Evolutionary conservation across 306 rosid genomes (phyloP), one percentile per base, ranked within the genome.

Genomic region (Malus sylvestris): DNA sequence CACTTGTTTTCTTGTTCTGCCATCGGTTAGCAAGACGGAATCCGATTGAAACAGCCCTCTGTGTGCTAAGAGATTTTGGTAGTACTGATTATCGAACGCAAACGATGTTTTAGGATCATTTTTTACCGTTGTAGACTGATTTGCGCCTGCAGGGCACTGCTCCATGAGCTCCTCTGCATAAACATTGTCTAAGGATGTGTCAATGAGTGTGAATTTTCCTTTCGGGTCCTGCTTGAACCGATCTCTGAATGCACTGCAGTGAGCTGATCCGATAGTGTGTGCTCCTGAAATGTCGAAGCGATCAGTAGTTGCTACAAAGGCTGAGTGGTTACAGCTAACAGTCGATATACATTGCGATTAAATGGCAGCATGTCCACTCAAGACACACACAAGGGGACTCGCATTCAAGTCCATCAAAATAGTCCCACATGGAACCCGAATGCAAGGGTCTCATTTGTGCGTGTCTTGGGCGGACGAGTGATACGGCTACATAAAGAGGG

Each of bases 221-320:
- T 76, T 81, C 1, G 90, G 72, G 80, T 87, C 87, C 75, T 81
- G 57, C 71, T 78, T 80, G 81, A 93, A 93, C 2, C 97, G 85
- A 61, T 69, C 88, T 13, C 87, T 88, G 80, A 93, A 90, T 71
- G 98, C 86, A 38, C 73, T 77, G 84, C 98, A 93, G 63, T 91
- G 94, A 61, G 97, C 88, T 42, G 77, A 30, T 77, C 98, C 97
- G 68, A 93, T 87, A 12, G 97, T 93, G 81, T 93, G 97, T 70
- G 97, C 94, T 59, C 97, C 97, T 92, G 85, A 73, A 76, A 44
- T 60, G 62, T 5, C 74, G 57, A 70, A 69, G 14, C 3, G 6
- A 60, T 25, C 20, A 63, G 12, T 16, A n/a, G 12, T 22, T 9
- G 62, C 25, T 57, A 55, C 62, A n/a, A n/a, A 19, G 27, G 15